Percentiles rank a stretch among this genome's conserved stretches.
Evolutionary conservation across 2,329 filamentous ascomycete genomes (phyloP).

Genomic region (Talaromyces verruculosus): DNA sequence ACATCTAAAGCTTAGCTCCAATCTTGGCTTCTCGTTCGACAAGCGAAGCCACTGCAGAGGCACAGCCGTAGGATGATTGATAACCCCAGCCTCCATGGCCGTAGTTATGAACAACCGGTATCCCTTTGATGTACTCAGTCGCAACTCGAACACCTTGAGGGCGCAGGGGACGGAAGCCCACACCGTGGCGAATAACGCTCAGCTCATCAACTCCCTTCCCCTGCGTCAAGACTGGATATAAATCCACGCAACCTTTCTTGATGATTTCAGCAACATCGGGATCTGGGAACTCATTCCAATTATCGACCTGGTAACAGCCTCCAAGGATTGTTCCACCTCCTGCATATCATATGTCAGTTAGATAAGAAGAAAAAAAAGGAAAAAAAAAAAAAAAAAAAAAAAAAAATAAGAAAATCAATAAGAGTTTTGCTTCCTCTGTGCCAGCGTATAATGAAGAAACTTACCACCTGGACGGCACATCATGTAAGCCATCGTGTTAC

Average conservation of each 20-base stretch:
- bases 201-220: slow-evolving; percentile 66
- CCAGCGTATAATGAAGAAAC: not conserved
- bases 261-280: slow-evolving; percentile 75
- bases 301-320: slow-evolving; percentile 76
- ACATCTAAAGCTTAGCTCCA: not conserved
- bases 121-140: slow-evolving; percentile 64
- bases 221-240: slow-evolving; percentile 38
- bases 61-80: slow-evolving; percentile 66
- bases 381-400: too few relatives aligned
- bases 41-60: slow-evolving; percentile 31
- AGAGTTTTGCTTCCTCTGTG: not conserved
- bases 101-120: slow-evolving; percentile 52
- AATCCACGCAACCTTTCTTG: slow-evolving; percentile 64
- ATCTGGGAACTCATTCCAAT: slow-evolving; percentile 77
- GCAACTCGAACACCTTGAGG: slow-evolving; percentile 74
- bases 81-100: slow-evolving; percentile 60
- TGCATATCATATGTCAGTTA: not conserved
- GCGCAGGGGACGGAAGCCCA: slow-evolving; percentile 75
- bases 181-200: slow-evolving; percentile 75
- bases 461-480: slow-evolving; percentile 68
- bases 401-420: too few relatives aligned
- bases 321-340: slow-evolving; percentile 78
- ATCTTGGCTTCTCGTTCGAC: slow-evolving; percentile 3
- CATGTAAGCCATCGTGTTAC: slow-evolving; percentile 71
- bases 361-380: too few relatives aligned